phyloP scores from a whole-genome alignment of 2,329 filamentous ascomycete species.

The Claviceps pusilla region DNA sequence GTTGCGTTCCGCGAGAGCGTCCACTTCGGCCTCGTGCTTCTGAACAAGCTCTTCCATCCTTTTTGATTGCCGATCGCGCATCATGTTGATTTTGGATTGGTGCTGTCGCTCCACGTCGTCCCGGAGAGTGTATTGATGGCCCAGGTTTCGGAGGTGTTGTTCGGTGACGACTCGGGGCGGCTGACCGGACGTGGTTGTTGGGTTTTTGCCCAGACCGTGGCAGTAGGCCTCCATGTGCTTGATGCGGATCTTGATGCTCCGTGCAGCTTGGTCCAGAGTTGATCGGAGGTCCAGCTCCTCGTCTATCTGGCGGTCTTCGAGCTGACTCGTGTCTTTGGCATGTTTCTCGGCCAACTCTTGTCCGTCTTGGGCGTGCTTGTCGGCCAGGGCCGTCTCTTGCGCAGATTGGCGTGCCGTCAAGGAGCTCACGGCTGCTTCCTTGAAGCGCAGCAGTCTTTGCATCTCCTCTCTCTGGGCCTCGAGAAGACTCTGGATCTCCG shows the following conservation, averaged over 20 bases:
- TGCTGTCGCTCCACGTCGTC: slow-evolving; percentile 45
- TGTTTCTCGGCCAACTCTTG: slow-evolving; percentile 42
- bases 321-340: slow-evolving; percentile 33
- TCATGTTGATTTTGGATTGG: slow-evolving; percentile 46
- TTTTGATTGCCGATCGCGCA: slow-evolving; percentile 49
- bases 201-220: slow-evolving; percentile 32
- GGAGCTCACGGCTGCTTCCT: slow-evolving; percentile 30
- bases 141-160: slow-evolving; percentile 41
- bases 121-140: slow-evolving; percentile 44
- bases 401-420: slow-evolving; percentile 37
- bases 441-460: slow-evolving; percentile 35
- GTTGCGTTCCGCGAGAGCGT: slow-evolving; percentile 29
- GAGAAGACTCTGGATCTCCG: slow-evolving; percentile 29
- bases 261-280: slow-evolving; percentile 40
- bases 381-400: slow-evolving; percentile 30
- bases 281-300: slow-evolving; percentile 45
- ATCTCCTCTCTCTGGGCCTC: slow-evolving; percentile 34
- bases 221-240: slow-evolving; percentile 54
- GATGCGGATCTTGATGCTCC: slow-evolving; percentile 41
- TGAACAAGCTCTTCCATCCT: slow-evolving; percentile 43
- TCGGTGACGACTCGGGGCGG: slow-evolving; percentile 42
- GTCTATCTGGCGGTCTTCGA: slow-evolving; percentile 47
- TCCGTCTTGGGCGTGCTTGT: slow-evolving; percentile 31
- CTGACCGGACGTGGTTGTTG: slow-evolving; percentile 17
- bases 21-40: slow-evolving; percentile 37